Percentiles rank a stretch among this genome's conserved stretches.
Evolutionary conservation across 2,329 filamentous ascomycete species (phyloP).

Genomic region (Akanthomyces muscarius): DNA sequence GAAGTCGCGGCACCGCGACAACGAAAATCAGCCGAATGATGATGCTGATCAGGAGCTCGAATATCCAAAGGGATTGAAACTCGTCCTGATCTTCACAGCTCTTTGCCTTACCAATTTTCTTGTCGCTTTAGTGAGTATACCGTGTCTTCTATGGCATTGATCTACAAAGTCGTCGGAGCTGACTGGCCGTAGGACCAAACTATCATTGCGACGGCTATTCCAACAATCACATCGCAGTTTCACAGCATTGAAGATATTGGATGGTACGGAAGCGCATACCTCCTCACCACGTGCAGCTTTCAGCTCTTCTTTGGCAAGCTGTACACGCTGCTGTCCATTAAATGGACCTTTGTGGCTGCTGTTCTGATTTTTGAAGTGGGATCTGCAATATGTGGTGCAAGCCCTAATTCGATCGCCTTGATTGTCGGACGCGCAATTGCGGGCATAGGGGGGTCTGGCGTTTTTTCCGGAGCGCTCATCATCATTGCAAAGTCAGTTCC

Average conservation of each 20-base stretch:
- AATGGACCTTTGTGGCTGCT: slow-evolving; percentile 20
- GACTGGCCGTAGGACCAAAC: slow-evolving; percentile 27
- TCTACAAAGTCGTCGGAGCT: not conserved
- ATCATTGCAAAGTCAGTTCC: slow-evolving; percentile 28
- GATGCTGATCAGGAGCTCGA: no score
- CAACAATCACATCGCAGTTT: slow-evolving; percentile 28
- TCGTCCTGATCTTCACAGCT: no score
- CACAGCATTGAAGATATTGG: slow-evolving; percentile 27
- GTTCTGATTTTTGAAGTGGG: slow-evolving; percentile 25
- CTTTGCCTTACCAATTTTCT: no score
- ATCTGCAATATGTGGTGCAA: slow-evolving; percentile 28
- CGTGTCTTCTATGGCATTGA: no score
- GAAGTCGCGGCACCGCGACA: no score
- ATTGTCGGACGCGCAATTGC: slow-evolving; percentile 33
- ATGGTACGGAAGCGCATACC: slow-evolving; percentile 28
- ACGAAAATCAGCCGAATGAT: no score
- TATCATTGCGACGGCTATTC: slow-evolving; percentile 32
- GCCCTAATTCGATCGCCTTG: slow-evolving; percentile 28
- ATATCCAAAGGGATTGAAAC: no score
- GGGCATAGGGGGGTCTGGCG: slow-evolving; percentile 30
- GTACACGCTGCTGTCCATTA: slow-evolving; percentile 26
- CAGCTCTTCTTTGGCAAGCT: slow-evolving; percentile 29
- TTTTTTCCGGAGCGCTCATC: slow-evolving; percentile 26
- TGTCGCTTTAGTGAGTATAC: no score
- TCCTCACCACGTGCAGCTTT: slow-evolving; percentile 26